Evolutionary conservation across 139 green algal species (phyloP).

Genomic region (Chlorella sp.): DNA sequence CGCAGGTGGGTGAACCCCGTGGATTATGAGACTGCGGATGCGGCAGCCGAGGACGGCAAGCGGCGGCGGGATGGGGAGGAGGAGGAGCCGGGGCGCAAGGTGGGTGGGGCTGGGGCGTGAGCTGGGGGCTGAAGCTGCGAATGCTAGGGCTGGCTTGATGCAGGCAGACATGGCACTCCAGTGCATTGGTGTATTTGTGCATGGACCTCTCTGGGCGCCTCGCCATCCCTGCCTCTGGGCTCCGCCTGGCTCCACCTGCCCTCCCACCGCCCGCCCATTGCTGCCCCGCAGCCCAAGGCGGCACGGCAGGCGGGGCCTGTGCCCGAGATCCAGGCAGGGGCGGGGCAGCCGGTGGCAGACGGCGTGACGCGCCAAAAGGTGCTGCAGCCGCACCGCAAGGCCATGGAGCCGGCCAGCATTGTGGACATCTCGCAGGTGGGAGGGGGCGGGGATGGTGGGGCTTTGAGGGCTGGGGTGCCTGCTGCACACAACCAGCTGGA

Average conservation of each 20-base stretch:
- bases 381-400: conserved; percentile 41
- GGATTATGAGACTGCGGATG: conserved; percentile 81
- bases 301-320: conserved; percentile 4
- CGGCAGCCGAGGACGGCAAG: conserved; percentile 36
- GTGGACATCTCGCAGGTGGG: conserved; percentile 54
- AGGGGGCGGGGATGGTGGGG: neutral
- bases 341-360: conserved; percentile 12
- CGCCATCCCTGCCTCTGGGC: neutral
- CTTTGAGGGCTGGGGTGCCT: neutral
- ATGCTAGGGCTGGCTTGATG: too few relatives aligned
- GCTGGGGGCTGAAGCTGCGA: neutral
- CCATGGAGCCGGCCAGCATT: conserved; percentile 36
- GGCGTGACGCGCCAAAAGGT: conserved; percentile 41
- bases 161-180: neutral
- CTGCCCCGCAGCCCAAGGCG: conserved; percentile 1
- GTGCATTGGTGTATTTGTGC: neutral
- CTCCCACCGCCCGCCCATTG: neutral
- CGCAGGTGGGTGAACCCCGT: conserved; percentile 79
- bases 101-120: neutral
- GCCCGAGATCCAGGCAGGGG: conserved; percentile 35
- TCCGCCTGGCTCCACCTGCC: neutral
- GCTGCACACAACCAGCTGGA: neutral
- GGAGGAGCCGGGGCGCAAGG: conserved; percentile 10
- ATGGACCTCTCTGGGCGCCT: neutral
- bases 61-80: conserved; percentile 36